phyloP scores from a whole-genome alignment of 768 basidiomycete genomes.

The Ramaria rubella region DNA sequence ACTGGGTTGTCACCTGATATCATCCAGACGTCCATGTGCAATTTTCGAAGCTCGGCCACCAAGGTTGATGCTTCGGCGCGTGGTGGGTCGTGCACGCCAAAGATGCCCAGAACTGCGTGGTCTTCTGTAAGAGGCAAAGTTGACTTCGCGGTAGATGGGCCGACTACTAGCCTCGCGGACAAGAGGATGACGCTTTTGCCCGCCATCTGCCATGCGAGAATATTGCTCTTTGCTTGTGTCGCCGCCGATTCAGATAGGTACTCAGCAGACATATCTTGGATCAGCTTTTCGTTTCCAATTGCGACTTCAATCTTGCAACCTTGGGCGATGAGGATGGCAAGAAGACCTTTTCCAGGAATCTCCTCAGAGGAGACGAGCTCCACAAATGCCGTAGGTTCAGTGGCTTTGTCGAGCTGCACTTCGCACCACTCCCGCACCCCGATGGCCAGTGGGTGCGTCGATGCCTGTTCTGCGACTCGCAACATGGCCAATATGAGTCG shows the following conservation, averaged over 20 bases:
- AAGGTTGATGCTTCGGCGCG: conserved; percentile 52
- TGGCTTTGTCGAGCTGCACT: conserved; percentile 14
- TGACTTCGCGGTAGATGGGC: background rate
- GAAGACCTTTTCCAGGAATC: conserved; percentile 58
- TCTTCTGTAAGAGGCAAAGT: conserved; percentile 9
- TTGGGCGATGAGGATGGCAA: conserved; percentile 36
- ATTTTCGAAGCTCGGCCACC: conserved; percentile 43
- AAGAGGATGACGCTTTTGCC: conserved; percentile 69
- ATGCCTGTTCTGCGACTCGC: conserved; percentile 37
- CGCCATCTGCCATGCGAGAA: conserved; percentile 46
- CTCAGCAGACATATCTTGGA: conserved; percentile 23
- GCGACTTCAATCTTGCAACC: conserved; percentile 38
- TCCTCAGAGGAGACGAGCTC: conserved; percentile 44
- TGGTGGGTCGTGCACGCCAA: conserved; percentile 60
- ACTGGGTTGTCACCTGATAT: conserved; percentile 70
- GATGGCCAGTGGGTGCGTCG: conserved; percentile 58
- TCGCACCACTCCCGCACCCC: conserved; percentile 50
- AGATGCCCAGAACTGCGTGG: conserved; percentile 40
- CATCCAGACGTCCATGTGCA: conserved; percentile 66
- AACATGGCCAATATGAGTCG: background rate
- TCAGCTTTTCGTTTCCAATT: conserved; percentile 57
- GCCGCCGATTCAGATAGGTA: background rate
- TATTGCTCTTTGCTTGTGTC: conserved; percentile 10
- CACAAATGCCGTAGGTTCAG: conserved; percentile 21
- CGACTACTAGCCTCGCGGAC: conserved; percentile 30